These are phyloP conservation scores for Thraustochytrium striatum DNA, from an alignment of 352 stramenopile species.

Conservation along the genomic window DNA sequence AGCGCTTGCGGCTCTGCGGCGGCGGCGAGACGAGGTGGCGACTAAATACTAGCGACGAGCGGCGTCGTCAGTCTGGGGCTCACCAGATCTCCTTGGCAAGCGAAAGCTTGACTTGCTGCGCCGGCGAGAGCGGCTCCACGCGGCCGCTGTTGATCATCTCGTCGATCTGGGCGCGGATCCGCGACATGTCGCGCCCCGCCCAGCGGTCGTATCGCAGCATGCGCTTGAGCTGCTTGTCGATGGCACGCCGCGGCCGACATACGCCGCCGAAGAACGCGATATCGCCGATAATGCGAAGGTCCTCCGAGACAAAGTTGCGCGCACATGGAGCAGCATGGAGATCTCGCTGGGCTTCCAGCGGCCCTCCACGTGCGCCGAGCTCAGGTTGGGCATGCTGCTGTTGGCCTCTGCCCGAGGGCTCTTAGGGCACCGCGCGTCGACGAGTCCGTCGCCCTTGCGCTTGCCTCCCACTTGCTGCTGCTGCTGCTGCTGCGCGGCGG, in stretches of 20 bases:
- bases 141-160: no score
- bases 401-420: no score
- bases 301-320: constrained; percentile 1
- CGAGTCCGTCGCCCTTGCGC: background rate
- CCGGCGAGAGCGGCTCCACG: no score
- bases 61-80: no score
- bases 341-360: constrained; percentile 28
- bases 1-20: no score
- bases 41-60: no score
- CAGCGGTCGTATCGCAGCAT: constrained; percentile 32
- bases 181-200: constrained; percentile 3
- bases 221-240: constrained; percentile 42
- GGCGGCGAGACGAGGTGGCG: no score
- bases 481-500: background rate
- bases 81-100: no score
- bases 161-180: constrained; percentile 14
- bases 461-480: background rate
- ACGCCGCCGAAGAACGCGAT: constrained; percentile 15
- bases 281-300: constrained; percentile 31
- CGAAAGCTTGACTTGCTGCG: no score
- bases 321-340: constrained; percentile 25
- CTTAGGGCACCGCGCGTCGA: background rate
- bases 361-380: background rate
- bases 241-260: background rate
- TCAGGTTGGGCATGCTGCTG: no score